Percentiles rank a stretch among this genome's conserved stretches.
Conservation (phyloP, 2,329 filamentous ascomycete species). For the Trichoderma oligosporum region DNA sequence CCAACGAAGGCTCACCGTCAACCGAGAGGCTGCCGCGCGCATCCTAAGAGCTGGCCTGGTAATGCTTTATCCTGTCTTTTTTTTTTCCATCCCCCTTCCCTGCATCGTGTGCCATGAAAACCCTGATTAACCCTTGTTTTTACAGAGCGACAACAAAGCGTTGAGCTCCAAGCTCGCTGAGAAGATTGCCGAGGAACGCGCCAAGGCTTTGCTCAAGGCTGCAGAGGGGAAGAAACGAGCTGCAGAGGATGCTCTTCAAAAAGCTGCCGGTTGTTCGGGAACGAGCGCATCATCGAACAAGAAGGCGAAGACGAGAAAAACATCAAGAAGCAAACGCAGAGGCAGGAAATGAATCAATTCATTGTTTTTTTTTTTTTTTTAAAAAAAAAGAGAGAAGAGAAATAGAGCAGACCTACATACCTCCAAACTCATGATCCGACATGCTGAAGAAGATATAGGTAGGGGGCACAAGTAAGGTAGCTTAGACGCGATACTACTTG, state of each 20-base stretch:
- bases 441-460: conserved; percentile 41
- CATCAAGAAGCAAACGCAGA: too few species aligned
- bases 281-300: too few species aligned
- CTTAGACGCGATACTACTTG: conserved; percentile 12
- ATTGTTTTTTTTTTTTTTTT: too few species aligned
- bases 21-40: conserved; percentile 74
- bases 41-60: conserved; percentile 81
- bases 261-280: too few species aligned
- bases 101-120: too few species aligned
- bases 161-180: conserved; percentile 52
- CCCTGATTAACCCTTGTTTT: conserved; percentile 15
- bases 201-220: conserved; percentile 48
- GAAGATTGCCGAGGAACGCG: conserved; percentile 54
- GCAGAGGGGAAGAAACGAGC: conserved; percentile 45
- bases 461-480: neutral
- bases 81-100: conserved; percentile 1
- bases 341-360: too few species aligned
- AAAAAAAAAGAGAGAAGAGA: too few species aligned
- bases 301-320: too few species aligned
- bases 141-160: conserved; percentile 48
- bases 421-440: conserved; percentile 65
- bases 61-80: conserved; percentile 21
- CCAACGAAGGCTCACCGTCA: conserved; percentile 52
- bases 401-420: conserved; percentile 26
- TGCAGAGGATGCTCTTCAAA: conserved; percentile 35